These are phyloP conservation scores for Tolypocladium inflatum DNA, from an alignment of 2,329 filamentous ascomycete genomes.

Conservation along the genomic window DNA sequence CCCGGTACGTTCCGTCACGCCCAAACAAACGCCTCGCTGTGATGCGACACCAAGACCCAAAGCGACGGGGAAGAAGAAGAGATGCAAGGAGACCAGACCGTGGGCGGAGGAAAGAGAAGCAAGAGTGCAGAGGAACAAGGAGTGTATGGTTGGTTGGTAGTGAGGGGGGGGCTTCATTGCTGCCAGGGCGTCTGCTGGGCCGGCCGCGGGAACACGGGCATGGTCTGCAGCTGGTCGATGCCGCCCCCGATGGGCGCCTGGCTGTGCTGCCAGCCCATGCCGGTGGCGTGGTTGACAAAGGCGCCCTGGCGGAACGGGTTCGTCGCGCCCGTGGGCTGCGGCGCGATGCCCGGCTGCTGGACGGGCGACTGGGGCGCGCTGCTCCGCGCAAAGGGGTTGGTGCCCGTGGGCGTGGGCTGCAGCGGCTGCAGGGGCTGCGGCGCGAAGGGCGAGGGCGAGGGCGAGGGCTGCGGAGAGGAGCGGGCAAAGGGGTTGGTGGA, in stretches of 20 bases:
- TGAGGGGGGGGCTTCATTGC: too few relatives aligned
- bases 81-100: background rate
- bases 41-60: background rate
- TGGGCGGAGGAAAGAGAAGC: background rate
- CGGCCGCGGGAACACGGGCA: conserved; percentile 79
- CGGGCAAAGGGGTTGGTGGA: conserved; percentile 86
- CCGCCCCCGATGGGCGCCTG: conserved; percentile 73
- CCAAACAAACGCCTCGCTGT: conserved; percentile 4
- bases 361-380: conserved; percentile 19
- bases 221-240: conserved; percentile 67
- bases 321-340: conserved; percentile 78
- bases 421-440: conserved; percentile 24
- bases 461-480: conserved; percentile 34
- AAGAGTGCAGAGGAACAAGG: too few relatives aligned
- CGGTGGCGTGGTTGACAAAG: conserved; percentile 83
- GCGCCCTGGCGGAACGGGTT: conserved; percentile 91
- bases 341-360: conserved; percentile 44
- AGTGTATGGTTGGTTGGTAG: too few relatives aligned
- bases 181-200: conserved; percentile 55
- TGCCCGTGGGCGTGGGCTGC: conserved; percentile 42
- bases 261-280: conserved; percentile 77
- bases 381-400: conserved; percentile 48
- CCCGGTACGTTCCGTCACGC: background rate
- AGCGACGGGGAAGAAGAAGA: background rate
- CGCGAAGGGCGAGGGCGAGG: conserved; percentile 18